Base-by-base conservation (phyloP, 352 stramenopile genomes). In the Phytophthora sojae region DNA sequence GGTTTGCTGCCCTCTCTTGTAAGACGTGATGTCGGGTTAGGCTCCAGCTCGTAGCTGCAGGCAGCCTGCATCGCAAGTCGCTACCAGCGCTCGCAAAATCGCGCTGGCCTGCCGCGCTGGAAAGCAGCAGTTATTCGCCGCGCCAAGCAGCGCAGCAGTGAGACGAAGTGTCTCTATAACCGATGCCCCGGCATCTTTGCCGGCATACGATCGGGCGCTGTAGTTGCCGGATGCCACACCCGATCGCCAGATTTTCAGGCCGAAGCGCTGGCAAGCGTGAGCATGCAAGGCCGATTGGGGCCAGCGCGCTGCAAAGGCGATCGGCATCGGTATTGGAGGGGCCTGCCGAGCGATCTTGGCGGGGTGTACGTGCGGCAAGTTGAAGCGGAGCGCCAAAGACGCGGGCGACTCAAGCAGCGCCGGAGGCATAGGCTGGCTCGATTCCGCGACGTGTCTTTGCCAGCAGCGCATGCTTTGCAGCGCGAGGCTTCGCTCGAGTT, bases 341-440 rank as follows among this genome's bases (percentile, higher is more conserved):
- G 15, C 11, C 39, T 39, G 7, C 12, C 17, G n/a, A 23, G 32
- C 54, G 54, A 61, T 50, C 21, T 51, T 61, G 5, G 19, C 54
- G 54, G 54, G 54, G 11, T 37, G 54, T 51, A 61, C 35, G 54
- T 47, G 39, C 39, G 15, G 39, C 21, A 61, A 35, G 54, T 61
- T 61, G 54, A 61, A 61, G 54, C 32, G 11, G 32, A 4, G 19
- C 32, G 19, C 4, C 54, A 61, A 37, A 50, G 54, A 50, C 35
- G 23, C 54, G 35, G 23, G 11, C 7, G 35, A n/a, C 5, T 23
- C 54, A 51, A 61, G 14, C 32, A 30, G 53, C 21, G 53, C 45
- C 32, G 12, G 52, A 29, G 17, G 25, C 53, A 59, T 19, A 49
- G 35, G 14, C 3, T n/a, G 12, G 39, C 11, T 17, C 39, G 15